A percentile compares a stretch with the other conserved stretches of the same genome.
Conservation (phyloP, 2,329 filamentous ascomycete species). For the Clarireedia hainanense region DNA sequence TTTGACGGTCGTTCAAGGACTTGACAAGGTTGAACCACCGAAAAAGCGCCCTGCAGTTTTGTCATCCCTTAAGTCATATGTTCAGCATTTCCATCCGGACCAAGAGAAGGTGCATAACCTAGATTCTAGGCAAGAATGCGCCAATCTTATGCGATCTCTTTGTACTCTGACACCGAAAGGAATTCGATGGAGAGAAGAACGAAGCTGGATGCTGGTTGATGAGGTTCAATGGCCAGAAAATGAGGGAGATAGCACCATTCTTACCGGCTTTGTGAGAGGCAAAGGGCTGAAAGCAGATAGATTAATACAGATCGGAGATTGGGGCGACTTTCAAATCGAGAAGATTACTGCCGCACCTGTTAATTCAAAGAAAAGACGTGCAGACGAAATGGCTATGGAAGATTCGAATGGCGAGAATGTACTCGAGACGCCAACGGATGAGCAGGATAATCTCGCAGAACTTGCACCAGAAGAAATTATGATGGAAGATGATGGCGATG, state of each 20-base stretch:
- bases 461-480: constrained; percentile 79
- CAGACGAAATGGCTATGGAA: constrained; percentile 62
- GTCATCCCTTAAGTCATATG: constrained; percentile 81
- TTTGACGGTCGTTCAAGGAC: constrained; percentile 73
- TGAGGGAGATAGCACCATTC: constrained; percentile 54
- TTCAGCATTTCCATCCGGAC: constrained; percentile 88
- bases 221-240: constrained; percentile 63
- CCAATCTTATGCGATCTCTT: constrained; percentile 82
- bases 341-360: constrained; percentile 76
- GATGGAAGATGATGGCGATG: constrained; percentile 60
- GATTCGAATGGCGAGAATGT: constrained; percentile 45
- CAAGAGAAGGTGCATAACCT: constrained; percentile 87
- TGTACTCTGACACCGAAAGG: constrained; percentile 92
- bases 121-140: constrained; percentile 81
- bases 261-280: constrained; percentile 82
- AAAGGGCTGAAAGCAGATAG: constrained; percentile 83
- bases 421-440: constrained; percentile 65
- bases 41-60: constrained; percentile 73
- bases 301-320: constrained; percentile 84
- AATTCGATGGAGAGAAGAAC: constrained; percentile 88
- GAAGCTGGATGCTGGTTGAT: constrained; percentile 92
- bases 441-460: constrained; percentile 75
- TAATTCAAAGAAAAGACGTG: constrained; percentile 50
- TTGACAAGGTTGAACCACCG: constrained; percentile 69
- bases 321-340: constrained; percentile 88